A percentile compares a stretch with the other conserved stretches of the same genome.
Conservation (phyloP, 2,329 filamentous ascomycete species). For the Periconia sp. region DNA sequence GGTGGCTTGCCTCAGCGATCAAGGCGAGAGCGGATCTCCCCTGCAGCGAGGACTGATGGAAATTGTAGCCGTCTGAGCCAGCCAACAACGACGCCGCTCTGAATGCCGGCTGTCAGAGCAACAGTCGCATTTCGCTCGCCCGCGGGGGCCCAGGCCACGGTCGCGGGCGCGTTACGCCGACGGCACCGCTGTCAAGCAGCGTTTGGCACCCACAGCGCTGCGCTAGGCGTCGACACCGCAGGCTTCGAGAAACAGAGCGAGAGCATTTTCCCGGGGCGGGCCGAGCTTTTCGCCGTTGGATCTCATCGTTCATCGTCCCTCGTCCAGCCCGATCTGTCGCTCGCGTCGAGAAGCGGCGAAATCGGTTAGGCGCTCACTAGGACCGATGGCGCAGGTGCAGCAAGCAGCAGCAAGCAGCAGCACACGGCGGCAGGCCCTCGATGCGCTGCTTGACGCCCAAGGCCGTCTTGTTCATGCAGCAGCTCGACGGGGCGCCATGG, state of each 20-base stretch:
- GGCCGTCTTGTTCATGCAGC: conserved; percentile 39
- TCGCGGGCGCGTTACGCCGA: conserved; percentile 33
- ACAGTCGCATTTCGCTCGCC: conserved; percentile 12
- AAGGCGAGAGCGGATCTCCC: conserved; percentile 34
- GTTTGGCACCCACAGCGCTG: conserved; percentile 23
- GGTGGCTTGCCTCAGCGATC: conserved; percentile 36
- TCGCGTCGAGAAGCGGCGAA: conserved; percentile 25
- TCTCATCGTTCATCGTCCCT: conserved; percentile 12
- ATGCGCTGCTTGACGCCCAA: conserved; percentile 27
- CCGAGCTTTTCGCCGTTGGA: conserved; percentile 46
- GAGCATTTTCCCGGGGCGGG: conserved; percentile 46
- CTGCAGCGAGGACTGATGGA: conserved; percentile 38
- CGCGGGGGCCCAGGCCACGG: conserved; percentile 12
- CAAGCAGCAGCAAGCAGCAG: conserved; percentile 31
- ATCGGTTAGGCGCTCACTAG: conserved; percentile 40
- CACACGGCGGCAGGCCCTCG: conserved; percentile 1
- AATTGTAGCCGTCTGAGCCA: conserved; percentile 39
- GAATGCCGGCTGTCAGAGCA: conserved; percentile 17
- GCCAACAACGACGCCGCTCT: conserved; percentile 14
- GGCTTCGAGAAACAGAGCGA: conserved; percentile 44
- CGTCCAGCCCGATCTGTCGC: conserved; percentile 43
- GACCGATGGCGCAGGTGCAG: conserved; percentile 45
- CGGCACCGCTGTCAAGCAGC: conserved; percentile 38
- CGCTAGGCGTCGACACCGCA: conserved; percentile 32
- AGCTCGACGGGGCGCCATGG: conserved; percentile 32